Evolutionary conservation across 1,284 basidiomycete genomes (phyloP).

Genomic region (Takashimella tepidaria): DNA sequence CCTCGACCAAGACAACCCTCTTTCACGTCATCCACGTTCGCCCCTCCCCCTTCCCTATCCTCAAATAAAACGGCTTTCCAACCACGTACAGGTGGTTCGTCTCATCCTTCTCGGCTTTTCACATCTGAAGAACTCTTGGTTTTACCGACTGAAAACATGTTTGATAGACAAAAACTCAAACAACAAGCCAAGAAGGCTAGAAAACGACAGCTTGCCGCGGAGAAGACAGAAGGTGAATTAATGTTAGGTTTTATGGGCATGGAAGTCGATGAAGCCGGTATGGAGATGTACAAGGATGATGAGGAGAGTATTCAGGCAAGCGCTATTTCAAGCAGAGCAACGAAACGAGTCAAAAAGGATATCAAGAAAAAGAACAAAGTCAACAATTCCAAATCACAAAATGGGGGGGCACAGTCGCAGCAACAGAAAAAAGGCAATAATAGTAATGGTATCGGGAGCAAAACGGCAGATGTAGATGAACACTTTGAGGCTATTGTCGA

Average conservation of each 20-base stretch:
- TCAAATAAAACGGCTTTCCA: background rate
- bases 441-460: conserved; percentile 10
- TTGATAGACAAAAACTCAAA: conserved; percentile 37
- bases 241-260: conserved; percentile 40
- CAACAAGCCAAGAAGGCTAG: conserved; percentile 45
- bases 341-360: conserved; percentile 29
- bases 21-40: background rate
- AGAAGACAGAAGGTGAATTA: conserved; percentile 39
- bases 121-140: conserved; percentile 42
- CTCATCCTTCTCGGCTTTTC: conserved; percentile 28
- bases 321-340: conserved; percentile 18
- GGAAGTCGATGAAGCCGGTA: conserved; percentile 31
- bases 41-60: conserved; percentile 1
- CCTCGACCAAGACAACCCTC: too few relatives aligned
- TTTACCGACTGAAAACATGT: conserved; percentile 23
- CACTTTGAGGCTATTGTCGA: too few relatives aligned
- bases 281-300: conserved; percentile 10
- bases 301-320: conserved; percentile 3
- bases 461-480: conserved; percentile 3
- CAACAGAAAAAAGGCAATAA: conserved; percentile 9
- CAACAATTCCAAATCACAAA: background rate
- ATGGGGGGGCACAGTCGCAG: background rate
- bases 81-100: background rate
- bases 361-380: conserved; percentile 16
- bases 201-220: conserved; percentile 35